Conservation (phyloP, 23 red algal genomes). For the Pyropia haitanensis region DNA sequence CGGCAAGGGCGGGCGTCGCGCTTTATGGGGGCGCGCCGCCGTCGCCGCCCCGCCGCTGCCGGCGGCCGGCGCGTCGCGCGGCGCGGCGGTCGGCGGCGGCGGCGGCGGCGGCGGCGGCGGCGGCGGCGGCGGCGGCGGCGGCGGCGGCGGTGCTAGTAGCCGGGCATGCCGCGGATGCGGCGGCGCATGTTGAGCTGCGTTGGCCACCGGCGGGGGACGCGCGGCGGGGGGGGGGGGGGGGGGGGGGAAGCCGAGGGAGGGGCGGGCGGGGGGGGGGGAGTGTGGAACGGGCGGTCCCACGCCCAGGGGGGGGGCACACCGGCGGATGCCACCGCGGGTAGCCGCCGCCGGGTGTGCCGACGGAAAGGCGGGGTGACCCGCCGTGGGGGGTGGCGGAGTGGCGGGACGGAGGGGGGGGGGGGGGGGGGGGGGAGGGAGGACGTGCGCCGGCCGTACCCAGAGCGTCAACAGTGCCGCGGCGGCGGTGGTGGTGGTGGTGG, state of each 20-base stretch:
- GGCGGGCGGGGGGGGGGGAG: neutral
- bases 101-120: neutral
- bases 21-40: neutral
- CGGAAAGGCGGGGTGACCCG: too few relatives aligned
- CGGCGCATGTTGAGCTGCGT: slow-evolving; percentile 36
- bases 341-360: too few relatives aligned
- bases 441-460: too few relatives aligned
- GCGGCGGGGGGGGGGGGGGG: too few relatives aligned
- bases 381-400: too few relatives aligned
- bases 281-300: too few relatives aligned
- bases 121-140: neutral
- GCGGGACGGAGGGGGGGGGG: neutral
- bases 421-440: neutral
- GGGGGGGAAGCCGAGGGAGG: neutral
- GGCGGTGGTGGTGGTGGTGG: too few relatives aligned
- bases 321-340: too few relatives aligned
- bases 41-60: neutral
- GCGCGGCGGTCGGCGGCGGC: neutral
- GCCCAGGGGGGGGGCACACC: too few relatives aligned
- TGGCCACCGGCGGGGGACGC: too few relatives aligned
- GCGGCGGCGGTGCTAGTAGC: slow-evolving; percentile 16
- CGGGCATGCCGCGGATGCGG: slow-evolving; percentile 50
- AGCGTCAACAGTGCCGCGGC: too few relatives aligned
- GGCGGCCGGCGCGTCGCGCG: neutral
- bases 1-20: neutral